phyloP scores from a whole-genome alignment of 2,329 filamentous ascomycete species.

The Aureobasidium namibiae region DNA sequence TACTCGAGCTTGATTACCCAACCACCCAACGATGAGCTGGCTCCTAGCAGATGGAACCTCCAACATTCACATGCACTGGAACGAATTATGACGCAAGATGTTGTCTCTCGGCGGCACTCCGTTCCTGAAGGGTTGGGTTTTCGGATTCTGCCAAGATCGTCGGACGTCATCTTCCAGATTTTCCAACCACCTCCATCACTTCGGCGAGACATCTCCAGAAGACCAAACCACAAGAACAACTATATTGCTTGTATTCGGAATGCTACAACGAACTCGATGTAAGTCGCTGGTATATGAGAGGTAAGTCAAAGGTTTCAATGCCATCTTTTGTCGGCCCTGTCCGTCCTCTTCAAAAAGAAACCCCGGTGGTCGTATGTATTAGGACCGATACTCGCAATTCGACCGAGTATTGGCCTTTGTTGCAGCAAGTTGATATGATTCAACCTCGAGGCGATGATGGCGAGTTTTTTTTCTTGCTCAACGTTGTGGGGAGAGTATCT shows the following conservation, averaged over 20 bases:
- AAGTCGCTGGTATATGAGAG: not conserved
- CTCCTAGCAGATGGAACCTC: not conserved
- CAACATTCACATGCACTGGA: not conserved
- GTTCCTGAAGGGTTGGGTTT: not conserved
- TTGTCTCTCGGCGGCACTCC: not conserved
- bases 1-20: too few species aligned
- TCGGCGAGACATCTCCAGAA: not conserved
- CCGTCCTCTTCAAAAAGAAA: not conserved
- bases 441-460: slow-evolving; percentile 3
- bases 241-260: not conserved
- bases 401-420: slow-evolving; percentile 13
- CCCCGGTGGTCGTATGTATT: not conserved
- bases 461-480: slow-evolving; percentile 11
- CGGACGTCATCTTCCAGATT: not conserved
- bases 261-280: not conserved
- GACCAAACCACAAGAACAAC: not conserved
- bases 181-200: not conserved
- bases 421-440: not conserved
- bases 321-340: not conserved
- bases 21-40: not conserved
- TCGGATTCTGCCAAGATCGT: not conserved
- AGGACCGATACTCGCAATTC: slow-evolving; percentile 7
- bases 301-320: not conserved
- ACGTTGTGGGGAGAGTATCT: slow-evolving; percentile 8
- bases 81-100: not conserved